Base-by-base conservation (phyloP, 495 filamentous ascomycete species). In the Evernia prunastri region DNA sequence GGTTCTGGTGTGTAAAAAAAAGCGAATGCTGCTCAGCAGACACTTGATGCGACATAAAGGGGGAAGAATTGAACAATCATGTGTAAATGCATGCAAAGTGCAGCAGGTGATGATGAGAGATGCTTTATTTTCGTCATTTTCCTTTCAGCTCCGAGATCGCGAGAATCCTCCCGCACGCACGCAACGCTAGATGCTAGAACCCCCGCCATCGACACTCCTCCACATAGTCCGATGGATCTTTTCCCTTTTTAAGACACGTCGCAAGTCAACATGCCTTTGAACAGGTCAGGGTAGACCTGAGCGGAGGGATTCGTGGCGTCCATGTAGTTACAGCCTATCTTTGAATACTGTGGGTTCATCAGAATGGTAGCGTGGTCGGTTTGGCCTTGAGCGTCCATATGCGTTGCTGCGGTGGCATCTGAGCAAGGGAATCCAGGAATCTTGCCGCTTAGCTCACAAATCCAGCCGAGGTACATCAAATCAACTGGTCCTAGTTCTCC, bases 11-110 rank as follows among this genome's bases (percentile, higher is more conserved):
- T 54, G n/a, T 49, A n/a, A n/a, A 42, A 36, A 53, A 31, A 23
- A 64, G 62, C 56, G 45, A 40, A 64, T 59, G 62, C 62, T 57
- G 62, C 58, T 57, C 62, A 64, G 56, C 62, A 58, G 62, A 49
- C 62, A 59, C 56, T 64, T 53, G 56, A 59, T 64, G 62, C 35
- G 37, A 59, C 15, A 12, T 7, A 10, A 64, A 64, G 8, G 27
- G 36, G 20, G 23, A 42, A 51, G 62, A 64, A 64, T 23, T 20
- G 62, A 64, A 59, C n/a, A n/a, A n/a, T 27, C 1, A 7, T 54
- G 51, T 18, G 56, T 49, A 37, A 42, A 58, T 63, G 61, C 51
- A 63, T 20, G 25, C 17, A 10, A n/a, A 12, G 47, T 58, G 51
- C 54, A 37, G n/a, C 40, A 59, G 9, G 27, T 51, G 61, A 18